Evolutionary conservation across 2,329 filamentous ascomycete genomes (phyloP).

Genomic region (Fusarium nygamai): DNA sequence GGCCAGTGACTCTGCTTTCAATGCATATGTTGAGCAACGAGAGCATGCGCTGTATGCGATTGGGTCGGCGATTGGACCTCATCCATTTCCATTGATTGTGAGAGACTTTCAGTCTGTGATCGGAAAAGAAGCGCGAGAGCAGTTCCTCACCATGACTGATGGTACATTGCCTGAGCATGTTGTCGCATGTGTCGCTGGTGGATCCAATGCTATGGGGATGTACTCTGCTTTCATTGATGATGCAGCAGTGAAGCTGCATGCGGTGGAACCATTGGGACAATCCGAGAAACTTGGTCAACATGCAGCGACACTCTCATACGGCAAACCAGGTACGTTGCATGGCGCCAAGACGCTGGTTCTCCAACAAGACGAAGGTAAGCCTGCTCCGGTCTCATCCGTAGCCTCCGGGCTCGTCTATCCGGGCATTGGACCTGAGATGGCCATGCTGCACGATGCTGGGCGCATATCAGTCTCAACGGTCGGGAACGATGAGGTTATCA

Average conservation of each 20-base stretch:
- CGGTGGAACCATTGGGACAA: not conserved
- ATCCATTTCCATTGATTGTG: conserved; percentile 7
- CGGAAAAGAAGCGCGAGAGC: not conserved
- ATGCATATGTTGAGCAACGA: not conserved
- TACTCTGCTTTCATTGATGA: conserved; percentile 6
- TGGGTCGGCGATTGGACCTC: conserved; percentile 2
- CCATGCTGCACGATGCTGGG: conserved; percentile 1
- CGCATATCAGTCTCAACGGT: not conserved
- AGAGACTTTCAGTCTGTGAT: conserved; percentile 16
- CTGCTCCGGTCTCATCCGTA: not conserved
- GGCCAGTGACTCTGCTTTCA: conserved; percentile 7
- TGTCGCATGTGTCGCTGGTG: conserved; percentile 9
- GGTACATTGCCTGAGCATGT: not conserved
- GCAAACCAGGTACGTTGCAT: not conserved
- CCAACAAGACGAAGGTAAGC: not conserved
- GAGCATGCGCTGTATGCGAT: conserved; percentile 1
- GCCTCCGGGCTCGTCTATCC: conserved; percentile 5
- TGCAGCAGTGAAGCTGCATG: not conserved
- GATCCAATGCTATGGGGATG: conserved; percentile 4
- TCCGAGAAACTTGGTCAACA: not conserved
- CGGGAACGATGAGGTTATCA: not conserved
- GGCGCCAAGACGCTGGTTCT: conserved; percentile 10
- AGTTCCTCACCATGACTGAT: not conserved
- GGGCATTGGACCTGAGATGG: not conserved
- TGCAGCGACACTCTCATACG: conserved; percentile 6